These are phyloP conservation scores for Bretziella fagacearum DNA, from an alignment of 2,329 filamentous ascomycete genomes.

Conservation along the genomic window DNA sequence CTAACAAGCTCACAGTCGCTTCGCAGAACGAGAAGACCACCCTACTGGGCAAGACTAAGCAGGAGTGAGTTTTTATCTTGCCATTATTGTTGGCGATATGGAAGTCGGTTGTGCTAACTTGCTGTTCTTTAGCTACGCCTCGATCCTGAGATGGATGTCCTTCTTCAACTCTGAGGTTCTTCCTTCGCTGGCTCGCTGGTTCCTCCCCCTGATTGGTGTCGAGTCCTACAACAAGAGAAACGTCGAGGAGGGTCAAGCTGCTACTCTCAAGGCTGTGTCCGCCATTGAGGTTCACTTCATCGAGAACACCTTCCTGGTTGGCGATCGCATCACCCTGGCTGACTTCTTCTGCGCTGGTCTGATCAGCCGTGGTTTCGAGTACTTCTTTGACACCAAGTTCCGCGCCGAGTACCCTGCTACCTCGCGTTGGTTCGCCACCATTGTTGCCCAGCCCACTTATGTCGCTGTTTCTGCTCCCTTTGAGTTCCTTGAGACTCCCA, in stretches of 20 bases:
- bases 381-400: constrained; percentile 84
- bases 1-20: constrained; percentile 46
- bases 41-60: constrained; percentile 98
- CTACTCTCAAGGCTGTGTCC: constrained; percentile 46
- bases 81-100: background rate
- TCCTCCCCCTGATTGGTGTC: constrained; percentile 66
- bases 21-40: constrained; percentile 99
- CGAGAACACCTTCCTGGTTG: constrained; percentile 90
- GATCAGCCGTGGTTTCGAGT: constrained; percentile 76
- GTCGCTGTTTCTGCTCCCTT: constrained; percentile 59
- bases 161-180: constrained; percentile 86
- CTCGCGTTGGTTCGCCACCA: constrained; percentile 86
- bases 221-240: constrained; percentile 95
- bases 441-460: constrained; percentile 86
- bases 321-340: constrained; percentile 92
- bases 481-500: constrained; percentile 67
- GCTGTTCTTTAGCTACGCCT: constrained; percentile 49
- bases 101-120: background rate
- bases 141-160: constrained; percentile 96
- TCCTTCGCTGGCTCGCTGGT: constrained; percentile 57
- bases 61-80: constrained; percentile 48
- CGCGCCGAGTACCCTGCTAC: constrained; percentile 68
- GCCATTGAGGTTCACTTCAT: constrained; percentile 76
- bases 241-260: constrained; percentile 64
- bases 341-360: constrained; percentile 73